Conservation (phyloP, 1,284 basidiomycete species). For the Peniophora sp. region DNA sequence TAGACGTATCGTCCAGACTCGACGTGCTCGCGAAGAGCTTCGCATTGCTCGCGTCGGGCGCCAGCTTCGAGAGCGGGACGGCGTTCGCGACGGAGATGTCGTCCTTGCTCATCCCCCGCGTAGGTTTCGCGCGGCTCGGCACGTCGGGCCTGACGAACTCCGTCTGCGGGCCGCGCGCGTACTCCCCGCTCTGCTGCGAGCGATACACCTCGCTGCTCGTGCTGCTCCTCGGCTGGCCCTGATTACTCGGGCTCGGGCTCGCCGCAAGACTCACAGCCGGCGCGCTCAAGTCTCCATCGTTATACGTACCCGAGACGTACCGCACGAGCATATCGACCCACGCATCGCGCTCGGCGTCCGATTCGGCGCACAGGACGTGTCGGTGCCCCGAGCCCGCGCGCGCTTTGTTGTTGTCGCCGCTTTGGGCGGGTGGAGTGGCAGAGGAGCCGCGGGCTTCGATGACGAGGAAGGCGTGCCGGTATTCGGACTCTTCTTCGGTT, state of each 20-base stretch:
- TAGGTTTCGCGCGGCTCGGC: conserved; percentile 19
- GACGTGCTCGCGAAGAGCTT: conserved; percentile 48
- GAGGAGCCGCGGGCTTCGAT: conserved; percentile 67
- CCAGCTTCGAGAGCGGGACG: conserved; percentile 52
- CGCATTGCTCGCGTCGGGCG: conserved; percentile 45
- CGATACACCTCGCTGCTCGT: conserved; percentile 36
- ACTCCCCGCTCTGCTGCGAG: too few relatives aligned
- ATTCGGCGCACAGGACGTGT: conserved; percentile 95
- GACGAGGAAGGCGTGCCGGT: conserved; percentile 94
- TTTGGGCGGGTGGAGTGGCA: too few relatives aligned
- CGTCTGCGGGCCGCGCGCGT: conserved; percentile 14
- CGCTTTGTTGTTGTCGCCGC: conserved; percentile 34
- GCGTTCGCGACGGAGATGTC: conserved; percentile 51
- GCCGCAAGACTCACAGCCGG: conserved; percentile 6
- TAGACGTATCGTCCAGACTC: conserved; percentile 17
- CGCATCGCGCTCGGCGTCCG: conserved; percentile 83
- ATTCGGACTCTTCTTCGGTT: conserved; percentile 83
- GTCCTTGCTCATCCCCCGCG: conserved; percentile 47
- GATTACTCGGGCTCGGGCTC: conserved; percentile 3
- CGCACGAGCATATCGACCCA: conserved; percentile 94
- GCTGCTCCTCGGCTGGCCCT: conserved; percentile 46
- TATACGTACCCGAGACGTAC: conserved; percentile 68
- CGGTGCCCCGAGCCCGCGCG: conserved; percentile 46
- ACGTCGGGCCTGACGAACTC: too few relatives aligned
- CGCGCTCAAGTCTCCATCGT: conserved; percentile 39